Conservation (phyloP, 495 filamentous ascomycete genomes). For the Cercophora scortea region DNA sequence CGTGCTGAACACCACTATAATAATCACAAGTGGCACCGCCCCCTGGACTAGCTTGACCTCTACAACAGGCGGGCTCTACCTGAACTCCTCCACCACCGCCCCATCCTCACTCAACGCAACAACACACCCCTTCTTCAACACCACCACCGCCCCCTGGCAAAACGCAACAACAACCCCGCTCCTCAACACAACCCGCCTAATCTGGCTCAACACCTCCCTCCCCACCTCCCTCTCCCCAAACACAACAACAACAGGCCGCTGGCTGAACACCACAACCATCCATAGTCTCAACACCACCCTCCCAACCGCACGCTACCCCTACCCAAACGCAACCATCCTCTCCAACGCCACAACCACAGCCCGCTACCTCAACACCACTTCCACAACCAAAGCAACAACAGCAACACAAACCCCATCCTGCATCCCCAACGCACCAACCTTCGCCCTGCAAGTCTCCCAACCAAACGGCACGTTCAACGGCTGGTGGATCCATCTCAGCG, state of each 20-base stretch:
- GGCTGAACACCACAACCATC: conserved; percentile 18
- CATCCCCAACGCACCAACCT: conserved; percentile 14
- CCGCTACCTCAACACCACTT: conserved; percentile 25
- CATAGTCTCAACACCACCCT: conserved; percentile 9
- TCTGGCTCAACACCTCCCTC: conserved; percentile 14
- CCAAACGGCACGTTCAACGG: conserved; percentile 19
- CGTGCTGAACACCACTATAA: conserved; percentile 2
- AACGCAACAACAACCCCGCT: not conserved
- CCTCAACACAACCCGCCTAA: not conserved
- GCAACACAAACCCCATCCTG: conserved; percentile 20
- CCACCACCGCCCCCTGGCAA: conserved; percentile 4
- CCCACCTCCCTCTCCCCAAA: conserved; percentile 11
- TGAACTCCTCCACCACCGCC: conserved; percentile 4
- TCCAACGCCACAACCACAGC: conserved; percentile 16
- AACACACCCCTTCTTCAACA: not conserved
- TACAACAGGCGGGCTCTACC: not conserved
- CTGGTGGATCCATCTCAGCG: conserved; percentile 20
- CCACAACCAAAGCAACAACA: conserved; percentile 33
- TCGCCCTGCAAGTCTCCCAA: conserved; percentile 18
- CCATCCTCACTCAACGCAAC: not conserved
- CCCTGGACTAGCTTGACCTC: not conserved
- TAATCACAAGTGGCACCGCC: not conserved
- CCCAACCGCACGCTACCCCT: conserved; percentile 4
- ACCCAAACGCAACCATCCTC: conserved; percentile 10
- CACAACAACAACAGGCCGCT: conserved; percentile 8